Conservation (phyloP, 2,329 filamentous ascomycete genomes). For the Trichoderma polysporum region DNA sequence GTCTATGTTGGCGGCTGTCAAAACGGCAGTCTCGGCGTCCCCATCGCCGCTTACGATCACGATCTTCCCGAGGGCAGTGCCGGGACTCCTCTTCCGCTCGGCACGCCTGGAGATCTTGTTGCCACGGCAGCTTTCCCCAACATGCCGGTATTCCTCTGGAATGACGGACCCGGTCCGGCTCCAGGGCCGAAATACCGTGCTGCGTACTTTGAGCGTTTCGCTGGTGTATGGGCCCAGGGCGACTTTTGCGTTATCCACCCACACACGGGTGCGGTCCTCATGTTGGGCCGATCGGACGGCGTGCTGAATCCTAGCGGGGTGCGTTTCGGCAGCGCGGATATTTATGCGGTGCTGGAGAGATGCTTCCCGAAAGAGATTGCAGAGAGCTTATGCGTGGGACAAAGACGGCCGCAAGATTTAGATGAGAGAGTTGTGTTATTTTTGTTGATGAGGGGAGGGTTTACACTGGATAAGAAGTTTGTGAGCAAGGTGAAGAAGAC, state of each 20-base stretch:
- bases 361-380: slow-evolving; percentile 61
- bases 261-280: slow-evolving; percentile 60
- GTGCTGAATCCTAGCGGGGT: slow-evolving; percentile 79
- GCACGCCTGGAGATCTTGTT: slow-evolving; percentile 73
- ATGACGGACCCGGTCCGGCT: slow-evolving; percentile 44
- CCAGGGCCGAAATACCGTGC: slow-evolving; percentile 58
- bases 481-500: slow-evolving; percentile 60
- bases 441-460: slow-evolving; percentile 56
- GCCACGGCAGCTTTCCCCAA: slow-evolving; percentile 71
- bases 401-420: slow-evolving; percentile 59
- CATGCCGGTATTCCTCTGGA: slow-evolving; percentile 67
- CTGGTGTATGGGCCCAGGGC: slow-evolving; percentile 76
- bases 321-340: slow-evolving; percentile 76
- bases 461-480: slow-evolving; percentile 53
- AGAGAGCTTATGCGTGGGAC: slow-evolving; percentile 79
- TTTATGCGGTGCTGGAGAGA: slow-evolving; percentile 71
- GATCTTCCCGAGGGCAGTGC: slow-evolving; percentile 49
- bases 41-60: slow-evolving; percentile 62
- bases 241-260: slow-evolving; percentile 76
- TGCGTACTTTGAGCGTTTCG: slow-evolving; percentile 63
- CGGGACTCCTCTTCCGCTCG: slow-evolving; percentile 49
- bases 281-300: slow-evolving; percentile 73
- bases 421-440: slow-evolving; percentile 59
- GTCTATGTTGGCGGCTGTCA: slow-evolving; percentile 59
- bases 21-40: slow-evolving; percentile 49